Conservation (phyloP, 2,329 filamentous ascomycete genomes). For the Fusarium sterilihyphosum region DNA sequence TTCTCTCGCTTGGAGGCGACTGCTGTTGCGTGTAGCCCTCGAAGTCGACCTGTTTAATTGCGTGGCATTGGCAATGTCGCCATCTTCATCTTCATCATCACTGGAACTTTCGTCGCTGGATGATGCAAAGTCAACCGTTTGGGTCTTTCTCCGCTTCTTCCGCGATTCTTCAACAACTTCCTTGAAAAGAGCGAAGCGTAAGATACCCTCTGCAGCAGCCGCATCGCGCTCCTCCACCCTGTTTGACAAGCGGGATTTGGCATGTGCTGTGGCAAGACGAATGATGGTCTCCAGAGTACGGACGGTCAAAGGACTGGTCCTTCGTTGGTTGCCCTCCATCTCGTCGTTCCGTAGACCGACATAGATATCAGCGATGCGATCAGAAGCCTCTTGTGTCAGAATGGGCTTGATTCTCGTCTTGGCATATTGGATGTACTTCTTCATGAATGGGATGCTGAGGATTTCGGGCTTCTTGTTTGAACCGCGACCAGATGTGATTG, state of each 20-base stretch:
- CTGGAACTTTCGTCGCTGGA: slow-evolving; percentile 68
- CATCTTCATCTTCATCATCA: slow-evolving; percentile 64
- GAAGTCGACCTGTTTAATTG: slow-evolving; percentile 38
- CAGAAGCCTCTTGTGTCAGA: slow-evolving; percentile 88
- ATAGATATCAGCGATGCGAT: slow-evolving; percentile 91
- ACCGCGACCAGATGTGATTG: slow-evolving; percentile 77
- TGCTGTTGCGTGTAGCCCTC: slow-evolving; percentile 45
- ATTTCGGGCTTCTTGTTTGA: slow-evolving; percentile 83
- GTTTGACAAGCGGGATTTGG: slow-evolving; percentile 88
- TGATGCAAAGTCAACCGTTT: slow-evolving; percentile 65
- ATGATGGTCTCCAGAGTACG: slow-evolving; percentile 98
- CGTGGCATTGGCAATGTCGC: slow-evolving; percentile 60
- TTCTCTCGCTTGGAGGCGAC: slow-evolving; percentile 37
- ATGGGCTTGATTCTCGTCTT: slow-evolving; percentile 91
- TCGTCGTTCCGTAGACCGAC: slow-evolving; percentile 95
- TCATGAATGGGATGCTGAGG: slow-evolving; percentile 96
- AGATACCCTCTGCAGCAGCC: slow-evolving; percentile 84
- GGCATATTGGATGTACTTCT: slow-evolving; percentile 99
- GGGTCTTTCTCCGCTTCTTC: slow-evolving; percentile 82
- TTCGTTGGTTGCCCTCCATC: slow-evolving; percentile 90
- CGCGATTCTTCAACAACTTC: slow-evolving; percentile 85
- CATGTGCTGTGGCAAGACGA: slow-evolving; percentile 94
- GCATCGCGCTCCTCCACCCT: slow-evolving; percentile 92
- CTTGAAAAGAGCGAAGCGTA: slow-evolving; percentile 96
- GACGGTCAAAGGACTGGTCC: slow-evolving; percentile 94